Percentiles rank a stretch among this genome's conserved stretches.
Evolutionary conservation across 129 eudicot genomes (phyloP).

Genomic region (Flaveria bidentis): DNA sequence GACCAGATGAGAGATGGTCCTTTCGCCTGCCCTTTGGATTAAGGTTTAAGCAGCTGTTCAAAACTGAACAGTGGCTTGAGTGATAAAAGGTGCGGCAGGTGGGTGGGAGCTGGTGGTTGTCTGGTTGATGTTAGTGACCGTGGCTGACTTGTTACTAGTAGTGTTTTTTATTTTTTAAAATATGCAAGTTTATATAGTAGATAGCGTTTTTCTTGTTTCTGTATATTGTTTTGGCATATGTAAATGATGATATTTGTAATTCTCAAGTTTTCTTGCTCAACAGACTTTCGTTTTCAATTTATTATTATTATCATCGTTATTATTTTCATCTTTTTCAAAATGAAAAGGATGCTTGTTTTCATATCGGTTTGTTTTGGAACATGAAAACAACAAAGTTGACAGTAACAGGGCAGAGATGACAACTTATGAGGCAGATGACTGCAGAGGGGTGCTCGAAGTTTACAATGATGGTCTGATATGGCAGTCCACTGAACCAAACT

Average conservation of each 20-base stretch:
- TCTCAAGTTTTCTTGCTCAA: slow-evolving; percentile 21
- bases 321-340: too few relatives aligned
- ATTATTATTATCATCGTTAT: background rate
- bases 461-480: slow-evolving; percentile 65
- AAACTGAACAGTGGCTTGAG: slow-evolving; percentile 25
- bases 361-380: too few relatives aligned
- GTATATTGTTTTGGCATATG: slow-evolving; percentile 41
- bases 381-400: too few relatives aligned
- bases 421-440: slow-evolving; percentile 57
- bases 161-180: slow-evolving; percentile 13
- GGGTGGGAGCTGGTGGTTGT: slow-evolving; percentile 21
- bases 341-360: too few relatives aligned
- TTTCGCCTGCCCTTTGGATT: slow-evolving; percentile 1
- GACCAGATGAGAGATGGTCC: slow-evolving; percentile 15
- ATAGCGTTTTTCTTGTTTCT: slow-evolving; percentile 30
- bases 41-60: background rate
- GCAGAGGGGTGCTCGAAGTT: slow-evolving; percentile 69
- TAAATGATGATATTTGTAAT: slow-evolving; percentile 27
- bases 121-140: slow-evolving; percentile 31
- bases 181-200: slow-evolving; percentile 33
- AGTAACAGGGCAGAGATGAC: slow-evolving; percentile 10
- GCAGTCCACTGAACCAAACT: slow-evolving; percentile 66
- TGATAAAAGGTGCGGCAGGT: background rate
- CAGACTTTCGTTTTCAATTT: background rate
- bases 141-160: slow-evolving; percentile 41